Base-by-base conservation (phyloP, 1,139 yeast species). In the Blastobotrys elegans region DNA sequence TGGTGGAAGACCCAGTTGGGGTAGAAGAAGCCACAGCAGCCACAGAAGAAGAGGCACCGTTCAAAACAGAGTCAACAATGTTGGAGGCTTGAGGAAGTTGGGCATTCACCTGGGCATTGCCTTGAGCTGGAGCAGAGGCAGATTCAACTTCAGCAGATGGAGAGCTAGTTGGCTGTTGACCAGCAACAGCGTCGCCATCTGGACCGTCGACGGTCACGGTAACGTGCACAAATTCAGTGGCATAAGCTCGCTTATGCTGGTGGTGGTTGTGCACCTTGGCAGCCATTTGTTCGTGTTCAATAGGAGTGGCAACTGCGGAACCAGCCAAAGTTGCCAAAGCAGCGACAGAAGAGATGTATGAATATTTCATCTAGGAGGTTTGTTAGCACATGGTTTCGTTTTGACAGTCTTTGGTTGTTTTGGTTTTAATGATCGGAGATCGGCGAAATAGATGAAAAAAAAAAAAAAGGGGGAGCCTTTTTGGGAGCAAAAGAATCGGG, bases 171-270 rank as follows among this genome's bases (percentile, higher is more conserved):
- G 56, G 53, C 37, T 51, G 51, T 37, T 50, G 50, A 31, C 51
- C 59, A 40, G 59, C 58, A 52, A 70, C 63, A 47, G 80, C 70
- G 55, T 73, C 63, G 54, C 95, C 95, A 43, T 75, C 63, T 2
- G 10, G 21, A 29, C 34, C 34, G 54, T 75, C 78, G 51, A 88
- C 95, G 50, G 83, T 75, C 53, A 82, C 80, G 37, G 90, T 82
- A 60, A 81, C 82, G 67, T 85, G 86, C 53, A 85, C 90, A 66
- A 83, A 82, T 67, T 86, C 88, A 59, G 85, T 80, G 52, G 86
- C 95, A 56, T 83, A 78, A 44, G 86, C 71, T 50, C 71, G 68
- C 60, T 65, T 65, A 58, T 75, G 79, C 67, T 82, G 85, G 70
- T 84, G 94, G 57, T 67, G 67, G 59, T 52, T 64, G 51, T 52